Base-by-base conservation (phyloP, 2,329 filamentous ascomycete species). In the Fusarium nisikadoi region DNA sequence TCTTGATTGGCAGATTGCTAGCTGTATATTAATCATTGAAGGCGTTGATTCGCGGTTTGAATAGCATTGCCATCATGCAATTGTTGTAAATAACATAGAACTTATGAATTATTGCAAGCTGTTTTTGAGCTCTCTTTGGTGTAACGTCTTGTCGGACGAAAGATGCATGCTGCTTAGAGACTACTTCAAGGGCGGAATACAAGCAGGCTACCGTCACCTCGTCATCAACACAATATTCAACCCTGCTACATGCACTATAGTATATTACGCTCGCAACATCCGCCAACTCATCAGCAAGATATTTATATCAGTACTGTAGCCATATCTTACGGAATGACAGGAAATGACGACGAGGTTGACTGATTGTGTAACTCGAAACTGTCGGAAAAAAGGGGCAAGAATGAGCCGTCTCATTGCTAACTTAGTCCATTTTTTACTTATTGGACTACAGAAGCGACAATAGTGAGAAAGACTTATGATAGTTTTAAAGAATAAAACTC, bases 1-100 rank as follows among this genome's bases (percentile, higher is more conserved):
- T 53, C 41, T 47, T 17, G 29, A 47, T 10, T 35, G 53, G 53
- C 23, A 10, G 19, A 33, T 35, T 27, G 53, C 29, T 29, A 49
- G 31, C 31, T 74, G 57, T 68, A 69, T 39, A 68, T 47, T 73
- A 71, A 68, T 68, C 59, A 74, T 71, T 36, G 41, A 46, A 43
- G 72, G 72, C 72, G 72, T 72, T 71, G 43, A 33, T 50, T 39
- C 42, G 16, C 43, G 39, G 27, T 66, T 42, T 47, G 53, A 36
- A 61, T 63, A 69, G 68, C 57, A 57, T 60, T 50, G 46, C 16
- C 46, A 38, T 50, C 41, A 68, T 45, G 54, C 54, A 52, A 46
- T 35, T 67, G 10, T 41, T 65, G 23, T 33, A 65, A 43, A 67
- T n/a, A 14, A 49, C 41, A 52, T 46, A 53, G 29, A 47, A 27